A percentile compares a stretch with the other conserved stretches of the same genome.
These are phyloP conservation scores for Beauveria bassiana DNA, from an alignment of 2,329 filamentous ascomycete genomes.

Conservation along the genomic window DNA sequence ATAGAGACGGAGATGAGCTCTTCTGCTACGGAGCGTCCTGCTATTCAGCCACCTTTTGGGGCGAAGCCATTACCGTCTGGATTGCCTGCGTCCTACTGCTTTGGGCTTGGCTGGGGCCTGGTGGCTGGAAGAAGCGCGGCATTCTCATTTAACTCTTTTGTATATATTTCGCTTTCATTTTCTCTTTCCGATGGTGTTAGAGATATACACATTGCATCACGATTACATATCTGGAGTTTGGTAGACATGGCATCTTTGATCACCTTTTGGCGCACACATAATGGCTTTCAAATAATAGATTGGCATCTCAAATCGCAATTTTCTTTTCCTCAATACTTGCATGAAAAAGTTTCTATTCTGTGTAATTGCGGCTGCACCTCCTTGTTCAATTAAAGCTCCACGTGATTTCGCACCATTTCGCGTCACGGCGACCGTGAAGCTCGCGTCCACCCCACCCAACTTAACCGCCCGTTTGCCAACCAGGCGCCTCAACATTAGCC, in stretches of 20 bases:
- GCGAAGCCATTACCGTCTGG: conserved; percentile 74
- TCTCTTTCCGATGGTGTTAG: not conserved
- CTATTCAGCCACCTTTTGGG: conserved; percentile 79
- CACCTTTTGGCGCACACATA: not conserved
- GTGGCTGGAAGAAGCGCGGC: conserved; percentile 68
- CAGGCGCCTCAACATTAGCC: not conserved
- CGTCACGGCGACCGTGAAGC: not conserved
- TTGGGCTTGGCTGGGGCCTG: conserved; percentile 72
- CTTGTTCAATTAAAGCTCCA: conserved; percentile 5
- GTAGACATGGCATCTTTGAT: not conserved
- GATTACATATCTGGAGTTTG: not conserved
- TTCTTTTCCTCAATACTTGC: not conserved
- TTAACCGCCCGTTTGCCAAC: not conserved
- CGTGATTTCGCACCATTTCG: conserved; percentile 12
- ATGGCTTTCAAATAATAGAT: not conserved
- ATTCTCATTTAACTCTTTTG: conserved; percentile 49
- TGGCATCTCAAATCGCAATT: not conserved
- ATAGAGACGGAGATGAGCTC: conserved; percentile 35
- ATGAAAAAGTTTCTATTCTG: not conserved
- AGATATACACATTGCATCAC: not conserved
- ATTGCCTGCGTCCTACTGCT: conserved; percentile 63
- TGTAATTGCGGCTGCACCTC: not conserved
- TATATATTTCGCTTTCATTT: not conserved
- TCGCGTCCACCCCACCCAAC: conserved; percentile 5
- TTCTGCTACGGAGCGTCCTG: conserved; percentile 78